Base-by-base conservation (phyloP, 2,329 filamentous ascomycete genomes). In the Aspergillus ibericus region DNA sequence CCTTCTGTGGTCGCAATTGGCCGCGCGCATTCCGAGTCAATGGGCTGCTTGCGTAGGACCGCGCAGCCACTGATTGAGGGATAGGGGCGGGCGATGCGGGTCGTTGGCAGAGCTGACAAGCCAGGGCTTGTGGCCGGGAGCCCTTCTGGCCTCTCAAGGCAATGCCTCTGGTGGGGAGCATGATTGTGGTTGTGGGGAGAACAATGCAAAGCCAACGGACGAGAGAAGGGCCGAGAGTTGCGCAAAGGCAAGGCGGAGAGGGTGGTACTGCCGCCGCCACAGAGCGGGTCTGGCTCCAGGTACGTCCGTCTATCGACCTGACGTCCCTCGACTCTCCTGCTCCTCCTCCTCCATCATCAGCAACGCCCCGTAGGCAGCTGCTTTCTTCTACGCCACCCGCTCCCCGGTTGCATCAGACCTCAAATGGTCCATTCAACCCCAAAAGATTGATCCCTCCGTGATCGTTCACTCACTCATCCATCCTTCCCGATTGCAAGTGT, bases 41-140 rank as follows among this genome's bases (percentile, higher is more conserved):
- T 16, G 60, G 57, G 47, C 57, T 57, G 42, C 51, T 42, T 13
- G 62, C 48, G 60, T 63, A 61, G 38, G 61, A 63, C 40, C 64
- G 69, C 12, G 64, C 56, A 49, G 70, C 48, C 40, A 67, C 65
- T 16, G 67, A 53, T 38, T 46, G 49, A 25, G 59, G 62, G 49
- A 59, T 66, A 49, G 58, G 58, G 35, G 64, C 44, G 7, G 67
- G 55, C 4, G 65, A 65, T 16, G 65, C 67, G 9, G 74, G 74
- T 38, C 69, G 66, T 59, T 73, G 72, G 57, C 76, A 78, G 38
- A 77, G 68, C 63, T 78, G 75, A 42, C 76, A 78, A 50, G 77
- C 63, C 13, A 69, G 60, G 12, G 67, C 65, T 53, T 68, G 69
- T 25, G 63, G 53, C 36, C 58, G 66, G 18, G 64, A 60, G 42